Evolutionary conservation across 2,329 filamentous ascomycete genomes (phyloP), one percentile per base, ranked within the genome.

Genomic region (Trichoderma hamatum): DNA sequence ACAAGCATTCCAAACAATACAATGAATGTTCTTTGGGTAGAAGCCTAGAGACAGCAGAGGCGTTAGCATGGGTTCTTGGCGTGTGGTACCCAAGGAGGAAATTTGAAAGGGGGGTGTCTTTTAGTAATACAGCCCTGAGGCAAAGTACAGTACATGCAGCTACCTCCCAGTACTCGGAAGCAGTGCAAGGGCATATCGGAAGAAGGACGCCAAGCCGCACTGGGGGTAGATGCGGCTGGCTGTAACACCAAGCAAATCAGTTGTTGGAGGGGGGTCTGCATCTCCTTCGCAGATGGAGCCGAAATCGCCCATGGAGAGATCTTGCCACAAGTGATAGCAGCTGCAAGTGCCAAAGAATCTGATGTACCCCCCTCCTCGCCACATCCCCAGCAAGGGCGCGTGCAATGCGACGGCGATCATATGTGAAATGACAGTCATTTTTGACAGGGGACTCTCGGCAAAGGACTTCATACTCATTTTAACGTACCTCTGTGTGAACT

Each of bases 161-260:
- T 72, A 73, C 73, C 71, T 71, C 49, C 62, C 43, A 67, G 72
- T 64, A 69, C 63, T 39, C 66, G 66, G 52, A 59, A 49, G 52
- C 26, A 39, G 56, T 52, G 71, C 71, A 74, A 68, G 72, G 59
- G 66, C 49, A 58, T 71, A 69, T 74, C 72, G 74, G 73, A 73
- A 74, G 67, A 64, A 73, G 69, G 63, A 74, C 71, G 74, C 73
- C 72, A 75, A 69, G 70, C 72, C 73, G 69, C 51, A 66, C 70
- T 54, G 58, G 65, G 69, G 68, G 51, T 28, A 36, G 62, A 43
- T 69, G 73, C 71, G 71, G 66, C 39, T 67, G 46, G 66, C 39
- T 39, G 72, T 73, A 72, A 72, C 72, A 72, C 73, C 64, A 64
- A 46, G 19, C 52, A 55, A 52, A 34, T 28, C 69, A 70, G 67